Conservation (phyloP, 768 basidiomycete genomes). For the Lepiota venenata region DNA sequence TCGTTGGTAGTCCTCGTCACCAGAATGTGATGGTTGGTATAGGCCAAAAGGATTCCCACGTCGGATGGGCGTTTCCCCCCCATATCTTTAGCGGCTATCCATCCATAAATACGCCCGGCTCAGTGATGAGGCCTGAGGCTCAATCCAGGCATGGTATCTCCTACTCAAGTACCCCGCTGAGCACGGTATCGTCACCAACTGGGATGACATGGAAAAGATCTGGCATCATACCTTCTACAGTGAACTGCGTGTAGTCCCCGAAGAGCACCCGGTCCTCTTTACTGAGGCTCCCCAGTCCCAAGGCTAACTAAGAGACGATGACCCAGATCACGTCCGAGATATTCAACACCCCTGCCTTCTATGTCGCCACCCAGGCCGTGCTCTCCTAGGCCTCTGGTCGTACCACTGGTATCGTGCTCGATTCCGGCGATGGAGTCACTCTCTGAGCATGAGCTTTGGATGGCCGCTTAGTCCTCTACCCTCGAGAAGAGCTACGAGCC, state of each 20-base stretch:
- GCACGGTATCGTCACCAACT: slow-evolving; percentile 96
- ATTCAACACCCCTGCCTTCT: slow-evolving; percentile 91
- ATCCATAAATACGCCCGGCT: slow-evolving; percentile 78
- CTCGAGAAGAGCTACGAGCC: slow-evolving; percentile 91
- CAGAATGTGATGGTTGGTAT: slow-evolving; percentile 97
- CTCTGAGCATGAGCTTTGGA: slow-evolving; percentile 91
- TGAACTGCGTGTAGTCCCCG: slow-evolving; percentile 89
- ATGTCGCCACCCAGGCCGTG: slow-evolving; percentile 89
- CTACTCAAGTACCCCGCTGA: slow-evolving; percentile 91
- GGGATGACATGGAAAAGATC: slow-evolving; percentile 99
- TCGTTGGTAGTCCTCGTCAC: slow-evolving; percentile 93
- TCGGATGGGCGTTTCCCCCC: slow-evolving; percentile 55
- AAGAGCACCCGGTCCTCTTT: slow-evolving; percentile 89
- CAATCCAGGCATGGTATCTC: slow-evolving; percentile 93
- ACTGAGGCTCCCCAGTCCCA: slow-evolving; percentile 92
- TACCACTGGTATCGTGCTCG: slow-evolving; percentile 92
- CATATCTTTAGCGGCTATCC: slow-evolving; percentile 48
- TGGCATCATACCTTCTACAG: slow-evolving; percentile 99
- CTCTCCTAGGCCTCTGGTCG: slow-evolving; percentile 93
- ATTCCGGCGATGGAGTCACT: slow-evolving; percentile 97
- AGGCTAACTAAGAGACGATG: slow-evolving; percentile 92
- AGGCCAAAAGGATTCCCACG: slow-evolving; percentile 96
- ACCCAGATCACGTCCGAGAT: slow-evolving; percentile 98
- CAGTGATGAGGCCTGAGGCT: slow-evolving; percentile 88
- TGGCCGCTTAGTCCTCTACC: slow-evolving; percentile 83